Conservation (phyloP, 2,329 filamentous ascomycete genomes). For the Penicillium sp. region DNA sequence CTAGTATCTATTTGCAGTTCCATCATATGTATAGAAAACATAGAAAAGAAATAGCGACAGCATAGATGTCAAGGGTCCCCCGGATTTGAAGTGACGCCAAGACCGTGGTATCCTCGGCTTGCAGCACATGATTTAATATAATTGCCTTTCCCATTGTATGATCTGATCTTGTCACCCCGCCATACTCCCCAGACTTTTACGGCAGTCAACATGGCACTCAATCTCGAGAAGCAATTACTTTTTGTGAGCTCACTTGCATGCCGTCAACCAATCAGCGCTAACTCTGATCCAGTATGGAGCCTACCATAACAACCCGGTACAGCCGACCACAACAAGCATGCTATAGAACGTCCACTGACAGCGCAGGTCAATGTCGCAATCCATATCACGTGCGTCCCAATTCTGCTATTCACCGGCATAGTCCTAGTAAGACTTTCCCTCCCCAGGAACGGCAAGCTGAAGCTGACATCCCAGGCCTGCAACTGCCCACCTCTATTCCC, state of each 20-base stretch:
- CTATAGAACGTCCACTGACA: constrained; percentile 21
- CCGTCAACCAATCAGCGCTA: constrained; percentile 15
- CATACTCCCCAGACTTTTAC: constrained; percentile 1
- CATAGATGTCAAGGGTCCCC: not conserved
- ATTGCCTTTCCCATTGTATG: not conserved
- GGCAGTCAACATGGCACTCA: constrained; percentile 48
- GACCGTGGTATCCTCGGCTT: not conserved
- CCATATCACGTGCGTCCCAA: constrained; percentile 65
- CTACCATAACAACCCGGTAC: constrained; percentile 66
- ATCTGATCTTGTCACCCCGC: constrained; percentile 4
- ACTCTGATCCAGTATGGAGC: constrained; percentile 59
- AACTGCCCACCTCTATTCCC: constrained; percentile 57
- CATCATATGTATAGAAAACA: too few relatives aligned
- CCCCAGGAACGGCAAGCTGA: not conserved
- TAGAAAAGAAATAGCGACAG: not conserved
- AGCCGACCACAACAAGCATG: constrained; percentile 16
- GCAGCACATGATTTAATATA: constrained; percentile 1
- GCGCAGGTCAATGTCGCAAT: constrained; percentile 64
- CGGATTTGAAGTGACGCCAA: constrained; percentile 4
- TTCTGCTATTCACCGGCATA: constrained; percentile 61
- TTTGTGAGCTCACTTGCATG: constrained; percentile 54
- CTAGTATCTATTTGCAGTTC: too few relatives aligned
- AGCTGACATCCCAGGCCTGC: constrained; percentile 49
- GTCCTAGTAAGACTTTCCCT: constrained; percentile 54
- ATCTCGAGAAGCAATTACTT: constrained; percentile 67